Conservation (phyloP, 805 yeast genomes). For the Starmerella apicola region DNA sequence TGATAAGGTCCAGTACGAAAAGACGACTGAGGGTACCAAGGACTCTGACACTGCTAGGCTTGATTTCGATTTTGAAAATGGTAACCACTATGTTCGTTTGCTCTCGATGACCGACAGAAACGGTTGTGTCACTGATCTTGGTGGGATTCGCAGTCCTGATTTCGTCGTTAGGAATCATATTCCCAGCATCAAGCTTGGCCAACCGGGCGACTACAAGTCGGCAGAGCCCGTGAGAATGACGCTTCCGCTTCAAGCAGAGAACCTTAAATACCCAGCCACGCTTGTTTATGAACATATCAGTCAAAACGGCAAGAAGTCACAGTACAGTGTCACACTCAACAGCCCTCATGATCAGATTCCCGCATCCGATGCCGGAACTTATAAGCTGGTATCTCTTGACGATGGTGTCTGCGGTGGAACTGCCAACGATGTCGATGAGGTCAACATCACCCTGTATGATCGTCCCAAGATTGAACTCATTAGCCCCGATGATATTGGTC, state of each 20-base stretch:
- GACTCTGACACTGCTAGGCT: constrained; percentile 26
- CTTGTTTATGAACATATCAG: constrained; percentile 10
- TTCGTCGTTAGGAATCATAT: constrained; percentile 59
- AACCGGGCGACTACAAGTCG: constrained; percentile 27
- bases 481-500: constrained; percentile 21
- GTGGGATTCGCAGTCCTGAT: constrained; percentile 46
- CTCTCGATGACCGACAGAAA: constrained; percentile 60
- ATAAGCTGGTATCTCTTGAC: constrained; percentile 33
- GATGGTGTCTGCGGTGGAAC: constrained; percentile 44
- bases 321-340: not conserved
- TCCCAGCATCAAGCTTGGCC: constrained; percentile 44
- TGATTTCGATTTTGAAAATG: constrained; percentile 36
- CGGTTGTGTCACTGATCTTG: constrained; percentile 60
- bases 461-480: constrained; percentile 36
- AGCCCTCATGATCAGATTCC: constrained; percentile 20
- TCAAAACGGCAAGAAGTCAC: not conserved
- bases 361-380: constrained; percentile 37
- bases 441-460: constrained; percentile 34
- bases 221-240: constrained; percentile 30
- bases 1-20: constrained; percentile 1
- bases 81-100: constrained; percentile 54
- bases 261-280: constrained; percentile 12
- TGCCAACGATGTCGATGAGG: constrained; percentile 27
- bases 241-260: constrained; percentile 1
- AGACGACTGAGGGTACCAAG: constrained; percentile 22